These are phyloP conservation scores for Phytomonas sp. DNA, from an alignment of 208 protist species.

Conservation along the genomic window DNA sequence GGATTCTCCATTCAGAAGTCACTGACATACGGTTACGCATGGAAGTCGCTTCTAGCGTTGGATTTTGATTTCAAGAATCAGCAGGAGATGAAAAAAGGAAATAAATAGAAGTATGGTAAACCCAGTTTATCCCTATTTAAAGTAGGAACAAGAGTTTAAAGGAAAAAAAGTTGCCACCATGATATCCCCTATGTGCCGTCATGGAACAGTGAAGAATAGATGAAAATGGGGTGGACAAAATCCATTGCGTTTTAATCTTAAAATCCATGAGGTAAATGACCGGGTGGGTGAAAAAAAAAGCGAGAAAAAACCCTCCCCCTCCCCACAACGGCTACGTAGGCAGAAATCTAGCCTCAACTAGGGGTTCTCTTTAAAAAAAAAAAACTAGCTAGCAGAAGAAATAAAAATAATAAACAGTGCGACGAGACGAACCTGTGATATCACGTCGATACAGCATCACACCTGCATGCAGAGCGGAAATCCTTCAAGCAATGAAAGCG, in stretches of 20 bases:
- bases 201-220: not conserved
- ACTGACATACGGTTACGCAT: not conserved
- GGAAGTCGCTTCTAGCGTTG: not conserved
- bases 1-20: not conserved
- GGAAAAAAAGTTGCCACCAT: not conserved
- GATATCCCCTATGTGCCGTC: not conserved
- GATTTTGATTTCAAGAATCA: not conserved
- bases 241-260: not conserved
- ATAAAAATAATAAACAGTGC: constrained; percentile 10
- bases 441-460: constrained; percentile 3
- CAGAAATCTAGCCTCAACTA: constrained; percentile 11
- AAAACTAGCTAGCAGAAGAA: constrained; percentile 10
- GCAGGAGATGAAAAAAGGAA: not conserved
- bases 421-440: constrained; percentile 1
- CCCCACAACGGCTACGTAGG: constrained; percentile 12
- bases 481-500: constrained; percentile 12
- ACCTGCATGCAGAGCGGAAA: not conserved
- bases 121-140: not conserved
- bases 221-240: not conserved
- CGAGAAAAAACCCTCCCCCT: not conserved
- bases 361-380: constrained; percentile 2
- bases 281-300: not conserved
- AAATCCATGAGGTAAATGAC: not conserved
- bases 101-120: not conserved
- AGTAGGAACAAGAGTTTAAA: not conserved